Conservation (phyloP, 202 grass and related monocot species). For the Elaeis oleifera region DNA sequence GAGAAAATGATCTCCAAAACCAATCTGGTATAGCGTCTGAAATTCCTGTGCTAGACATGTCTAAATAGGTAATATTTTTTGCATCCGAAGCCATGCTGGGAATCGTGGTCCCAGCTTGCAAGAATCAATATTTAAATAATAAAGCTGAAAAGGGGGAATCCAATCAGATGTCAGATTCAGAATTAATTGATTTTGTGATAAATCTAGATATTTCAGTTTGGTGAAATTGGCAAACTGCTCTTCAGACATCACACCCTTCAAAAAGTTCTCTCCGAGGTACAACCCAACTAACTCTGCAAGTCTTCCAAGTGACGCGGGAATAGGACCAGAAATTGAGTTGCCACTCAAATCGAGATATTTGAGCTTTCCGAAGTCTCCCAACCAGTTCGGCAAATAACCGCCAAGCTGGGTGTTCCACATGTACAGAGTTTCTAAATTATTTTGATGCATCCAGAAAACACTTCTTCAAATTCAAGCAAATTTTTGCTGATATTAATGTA, state of each 20-base stretch:
- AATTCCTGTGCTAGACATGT: too few species aligned
- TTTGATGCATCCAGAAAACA: neutral
- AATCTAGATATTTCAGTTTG: neutral
- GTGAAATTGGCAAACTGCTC: neutral
- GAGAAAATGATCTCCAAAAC: conserved; percentile 24
- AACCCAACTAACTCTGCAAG: conserved; percentile 5
- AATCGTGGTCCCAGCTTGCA: too few species aligned
- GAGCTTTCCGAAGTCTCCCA: too few species aligned
- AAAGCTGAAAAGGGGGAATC: conserved; percentile 26
- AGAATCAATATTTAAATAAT: neutral
- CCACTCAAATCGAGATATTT: too few species aligned
- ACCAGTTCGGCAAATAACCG: too few species aligned
- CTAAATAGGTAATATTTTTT: too few species aligned
- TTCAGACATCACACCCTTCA: conserved; percentile 2
- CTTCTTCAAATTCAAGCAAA: too few species aligned
- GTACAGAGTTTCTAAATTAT: too few species aligned
- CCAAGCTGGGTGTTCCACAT: too few species aligned
- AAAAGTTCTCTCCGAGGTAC: neutral
- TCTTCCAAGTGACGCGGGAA: neutral
- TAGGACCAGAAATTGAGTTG: too few species aligned
- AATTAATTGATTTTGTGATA: conserved; percentile 2
- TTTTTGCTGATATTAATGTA: too few species aligned
- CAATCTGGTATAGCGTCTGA: conserved; percentile 11
- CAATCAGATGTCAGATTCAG: conserved; percentile 3
- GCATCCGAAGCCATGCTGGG: too few species aligned